Percentiles rank a stretch among this genome's conserved stretches.
phyloP scores from a whole-genome alignment of 2,329 filamentous ascomycete species.

The Exophiala bonariae region DNA sequence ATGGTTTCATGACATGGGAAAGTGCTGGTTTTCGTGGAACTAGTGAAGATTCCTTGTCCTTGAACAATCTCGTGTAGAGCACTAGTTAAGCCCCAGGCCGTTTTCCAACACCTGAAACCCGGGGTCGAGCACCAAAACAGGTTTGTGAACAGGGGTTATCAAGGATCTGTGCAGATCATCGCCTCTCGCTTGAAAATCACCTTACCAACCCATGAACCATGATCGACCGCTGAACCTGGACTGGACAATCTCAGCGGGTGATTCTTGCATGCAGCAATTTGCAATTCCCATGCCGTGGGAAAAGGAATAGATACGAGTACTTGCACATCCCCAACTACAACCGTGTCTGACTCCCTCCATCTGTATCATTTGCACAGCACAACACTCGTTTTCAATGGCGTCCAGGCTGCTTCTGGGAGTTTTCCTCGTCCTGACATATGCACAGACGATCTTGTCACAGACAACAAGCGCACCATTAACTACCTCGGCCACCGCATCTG shows the following conservation, averaged over 20 bases:
- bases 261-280: constrained; percentile 4
- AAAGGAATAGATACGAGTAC: no score
- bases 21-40: constrained; percentile 7
- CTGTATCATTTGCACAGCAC: no score
- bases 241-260: no score
- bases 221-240: no score
- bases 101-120: constrained; percentile 10
- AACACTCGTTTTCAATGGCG: background rate
- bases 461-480: constrained; percentile 1
- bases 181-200: background rate
- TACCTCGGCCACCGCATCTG: background rate
- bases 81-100: constrained; percentile 1
- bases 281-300: background rate
- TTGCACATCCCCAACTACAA: background rate
- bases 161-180: constrained; percentile 14
- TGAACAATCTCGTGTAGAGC: no score
- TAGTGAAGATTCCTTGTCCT: background rate
- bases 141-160: constrained; percentile 4
- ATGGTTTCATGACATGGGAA: constrained; percentile 6
- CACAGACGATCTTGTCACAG: background rate
- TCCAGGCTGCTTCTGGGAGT: background rate
- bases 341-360: no score
- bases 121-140: constrained; percentile 7
- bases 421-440: background rate
- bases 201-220: background rate